Base-by-base conservation (phyloP, 2,329 filamentous ascomycete genomes). In the Bisporella sp. region DNA sequence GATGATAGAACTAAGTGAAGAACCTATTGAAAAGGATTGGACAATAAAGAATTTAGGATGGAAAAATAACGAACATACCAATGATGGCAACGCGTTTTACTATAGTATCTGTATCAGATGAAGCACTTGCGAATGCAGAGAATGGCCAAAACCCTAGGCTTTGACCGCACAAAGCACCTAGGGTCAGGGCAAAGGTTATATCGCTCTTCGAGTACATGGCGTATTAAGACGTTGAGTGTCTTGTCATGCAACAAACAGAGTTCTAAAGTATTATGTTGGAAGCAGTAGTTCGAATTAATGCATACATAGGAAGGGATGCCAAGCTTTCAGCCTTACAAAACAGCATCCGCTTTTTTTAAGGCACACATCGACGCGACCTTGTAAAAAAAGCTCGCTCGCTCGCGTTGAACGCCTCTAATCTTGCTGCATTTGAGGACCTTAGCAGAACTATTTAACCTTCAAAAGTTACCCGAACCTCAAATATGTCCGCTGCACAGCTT, bases 401-500 rank as follows among this genome's bases (percentile, higher is more conserved):
- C 8, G 43, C 31, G 6, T 31, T 13, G 29, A 11, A 28, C 8
- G n/a, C 43, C 43, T 45, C 2, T 21, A 21, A 21, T 21, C 21
- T 21, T 21, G 21, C 21, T 21, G 21, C 21, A 21, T 21, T 21
- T 21, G 21, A 21, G 21, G 21, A 21, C 21, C 21, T 21, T 21
- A 21, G 21, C 21, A 21, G 21, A 21, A 21, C 21, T 21, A 21
- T 21, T 21, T 21, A 21, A 21, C 21, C 41, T 40, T 48, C 31
- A 48, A 31, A 33, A 45, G 43, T 41, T 41, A 54, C 50, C 50
- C 41, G 53, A 21, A 2, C 21, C 21, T 21, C 21, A 21, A 70
- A 59, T 55, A 97, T 97, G 93, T 97, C 91, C 74, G 93, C 93
- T 63, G 91, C 93, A 67, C 92, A 97, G 76, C 84, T 99, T 66